Evolutionary conservation across 2,329 filamentous ascomycete genomes (phyloP).

Genomic region (Penicillium decumbens): DNA sequence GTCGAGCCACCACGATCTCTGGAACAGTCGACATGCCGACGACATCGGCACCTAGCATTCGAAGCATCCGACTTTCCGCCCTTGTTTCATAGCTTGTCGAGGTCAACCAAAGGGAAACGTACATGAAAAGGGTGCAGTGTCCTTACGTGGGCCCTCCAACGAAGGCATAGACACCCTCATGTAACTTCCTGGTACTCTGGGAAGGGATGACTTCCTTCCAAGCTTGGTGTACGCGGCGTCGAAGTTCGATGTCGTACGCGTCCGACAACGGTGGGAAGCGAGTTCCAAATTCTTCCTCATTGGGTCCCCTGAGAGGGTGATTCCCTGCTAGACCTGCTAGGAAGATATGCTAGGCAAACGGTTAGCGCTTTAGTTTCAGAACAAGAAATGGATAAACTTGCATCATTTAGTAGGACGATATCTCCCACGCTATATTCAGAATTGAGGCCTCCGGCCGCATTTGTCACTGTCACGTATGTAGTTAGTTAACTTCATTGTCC

Average conservation of each 20-base stretch:
- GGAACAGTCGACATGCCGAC: constrained; percentile 68
- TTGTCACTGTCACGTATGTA: constrained; percentile 50
- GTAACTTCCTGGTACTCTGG: constrained; percentile 49
- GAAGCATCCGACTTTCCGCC: constrained; percentile 61
- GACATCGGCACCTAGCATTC: constrained; percentile 59
- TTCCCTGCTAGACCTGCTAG: constrained; percentile 57
- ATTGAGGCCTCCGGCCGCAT: constrained; percentile 63
- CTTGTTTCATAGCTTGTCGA: constrained; percentile 56
- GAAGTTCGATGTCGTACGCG: constrained; percentile 60
- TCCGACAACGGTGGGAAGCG: constrained; percentile 62
- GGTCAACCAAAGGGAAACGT: constrained; percentile 12
- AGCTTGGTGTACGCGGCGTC: constrained; percentile 53
- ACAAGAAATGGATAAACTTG: constrained; percentile 30
- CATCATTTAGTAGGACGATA: constrained; percentile 62
- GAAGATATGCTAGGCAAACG: constrained; percentile 53
- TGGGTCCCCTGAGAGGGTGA: constrained; percentile 60
- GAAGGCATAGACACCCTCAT: constrained; percentile 64
- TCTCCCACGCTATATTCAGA: constrained; percentile 61
- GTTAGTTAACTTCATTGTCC: background rate
- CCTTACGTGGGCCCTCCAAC: constrained; percentile 58
- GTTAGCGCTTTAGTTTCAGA: background rate
- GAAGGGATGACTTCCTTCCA: constrained; percentile 50
- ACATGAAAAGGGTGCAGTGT: background rate
- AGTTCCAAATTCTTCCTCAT: constrained; percentile 58
- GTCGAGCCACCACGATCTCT: constrained; percentile 62